These are phyloP conservation scores for Cairneyella variabilis DNA, from an alignment of 495 filamentous ascomycete species.

Conservation along the genomic window DNA sequence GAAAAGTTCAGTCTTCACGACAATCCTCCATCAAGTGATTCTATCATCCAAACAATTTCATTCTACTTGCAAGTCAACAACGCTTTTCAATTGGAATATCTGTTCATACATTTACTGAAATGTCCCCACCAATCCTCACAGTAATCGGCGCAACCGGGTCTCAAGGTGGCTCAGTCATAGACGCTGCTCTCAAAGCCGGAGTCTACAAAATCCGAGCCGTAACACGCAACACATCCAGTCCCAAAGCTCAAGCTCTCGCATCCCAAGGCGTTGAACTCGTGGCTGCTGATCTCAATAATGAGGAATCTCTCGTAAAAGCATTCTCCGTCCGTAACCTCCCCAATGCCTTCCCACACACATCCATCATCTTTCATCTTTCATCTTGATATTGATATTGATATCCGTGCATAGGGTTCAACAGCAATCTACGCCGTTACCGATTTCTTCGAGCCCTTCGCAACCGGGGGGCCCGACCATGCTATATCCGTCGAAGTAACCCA, in stretches of 20 bases:
- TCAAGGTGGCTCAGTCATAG: slow-evolving; percentile 42
- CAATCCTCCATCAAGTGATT: no score
- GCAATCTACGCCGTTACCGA: slow-evolving; percentile 27
- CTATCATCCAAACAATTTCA: no score
- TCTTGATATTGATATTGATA: no score
- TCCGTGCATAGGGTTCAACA: slow-evolving; percentile 5
- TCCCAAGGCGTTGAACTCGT: slow-evolving; percentile 34
- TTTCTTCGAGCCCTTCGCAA: slow-evolving; percentile 26
- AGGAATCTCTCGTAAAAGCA: slow-evolving; percentile 18
- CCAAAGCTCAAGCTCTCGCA: slow-evolving; percentile 32
- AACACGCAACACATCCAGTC: slow-evolving; percentile 37
- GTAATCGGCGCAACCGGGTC: slow-evolving; percentile 46
- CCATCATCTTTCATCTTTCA: no score
- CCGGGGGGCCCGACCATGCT: slow-evolving; percentile 13
- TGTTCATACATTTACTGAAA: background rate
- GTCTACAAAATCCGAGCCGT: slow-evolving; percentile 38
- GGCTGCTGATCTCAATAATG: slow-evolving; percentile 24
- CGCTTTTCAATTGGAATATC: no score
- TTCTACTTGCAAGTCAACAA: no score
- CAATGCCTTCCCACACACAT: no score
- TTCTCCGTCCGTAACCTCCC: slow-evolving; percentile 11
- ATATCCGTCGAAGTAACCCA: slow-evolving; percentile 31
- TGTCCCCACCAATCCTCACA: slow-evolving; percentile 28
- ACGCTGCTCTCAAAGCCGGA: slow-evolving; percentile 28
- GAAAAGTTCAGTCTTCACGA: no score